These are phyloP conservation scores for Penicillium sp. DNA, from an alignment of 2,329 filamentous ascomycete genomes.

Conservation along the genomic window DNA sequence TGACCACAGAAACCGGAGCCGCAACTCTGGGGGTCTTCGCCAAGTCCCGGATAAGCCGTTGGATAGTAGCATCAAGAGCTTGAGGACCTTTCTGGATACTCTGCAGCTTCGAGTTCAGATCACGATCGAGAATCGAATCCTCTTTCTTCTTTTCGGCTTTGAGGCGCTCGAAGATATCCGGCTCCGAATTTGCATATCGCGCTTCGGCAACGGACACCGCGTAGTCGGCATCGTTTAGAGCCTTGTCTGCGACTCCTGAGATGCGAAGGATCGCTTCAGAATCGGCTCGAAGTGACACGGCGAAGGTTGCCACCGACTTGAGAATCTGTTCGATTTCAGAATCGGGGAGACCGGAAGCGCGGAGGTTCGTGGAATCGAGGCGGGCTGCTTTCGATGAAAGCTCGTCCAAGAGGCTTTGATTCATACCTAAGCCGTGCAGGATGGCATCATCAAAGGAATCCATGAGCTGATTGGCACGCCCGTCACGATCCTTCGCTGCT, in stretches of 20 bases:
- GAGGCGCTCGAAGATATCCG: constrained; percentile 44
- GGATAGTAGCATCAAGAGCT: constrained; percentile 38
- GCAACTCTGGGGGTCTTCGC: constrained; percentile 26
- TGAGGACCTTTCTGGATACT: constrained; percentile 42
- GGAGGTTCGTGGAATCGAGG: constrained; percentile 35
- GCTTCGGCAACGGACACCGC: constrained; percentile 57
- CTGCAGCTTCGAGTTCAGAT: constrained; percentile 43
- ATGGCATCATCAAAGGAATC: constrained; percentile 53
- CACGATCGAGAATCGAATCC: constrained; percentile 46
- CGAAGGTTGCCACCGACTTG: constrained; percentile 37
- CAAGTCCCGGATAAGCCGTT: constrained; percentile 39
- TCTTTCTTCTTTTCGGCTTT: constrained; percentile 51
- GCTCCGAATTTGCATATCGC: constrained; percentile 45
- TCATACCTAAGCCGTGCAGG: constrained; percentile 51
- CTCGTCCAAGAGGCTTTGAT: constrained; percentile 53
- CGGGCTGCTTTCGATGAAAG: constrained; percentile 46
- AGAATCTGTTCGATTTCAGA: constrained; percentile 41
- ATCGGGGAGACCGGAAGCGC: constrained; percentile 34
- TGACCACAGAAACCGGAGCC: background rate
- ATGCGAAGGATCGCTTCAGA: constrained; percentile 48
- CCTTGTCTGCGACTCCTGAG: constrained; percentile 51
- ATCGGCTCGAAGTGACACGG: constrained; percentile 43
- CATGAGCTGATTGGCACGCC: constrained; percentile 52
- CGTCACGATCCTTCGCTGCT: constrained; percentile 51
- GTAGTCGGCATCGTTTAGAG: constrained; percentile 54